Evolutionary conservation across 2,329 filamentous ascomycete genomes (phyloP), one percentile per base, ranked within the genome.

Genomic region (Calonectria ilicicola): DNA sequence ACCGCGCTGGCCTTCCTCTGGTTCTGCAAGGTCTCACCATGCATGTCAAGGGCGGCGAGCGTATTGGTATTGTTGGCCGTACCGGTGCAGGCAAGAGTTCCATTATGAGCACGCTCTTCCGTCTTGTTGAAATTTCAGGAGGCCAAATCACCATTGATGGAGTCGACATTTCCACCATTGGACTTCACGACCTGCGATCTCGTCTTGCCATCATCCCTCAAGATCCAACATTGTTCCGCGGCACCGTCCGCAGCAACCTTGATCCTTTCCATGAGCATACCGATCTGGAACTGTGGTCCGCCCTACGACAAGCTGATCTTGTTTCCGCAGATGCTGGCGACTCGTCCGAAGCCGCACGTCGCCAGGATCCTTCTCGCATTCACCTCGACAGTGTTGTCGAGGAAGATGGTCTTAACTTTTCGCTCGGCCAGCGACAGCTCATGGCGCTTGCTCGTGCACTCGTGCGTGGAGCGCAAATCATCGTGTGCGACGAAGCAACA

Each of bases 401-500:
- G 78, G 97, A 98, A 81, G 96, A 98, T 85, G 97, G 97, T 0
- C 89, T 98, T 73, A 98, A 98, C 84, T 98, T 98, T 87, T 98
- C 95, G 0, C 92, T 98, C 12, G 96, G 96, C 8, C 96, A 98
- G 85, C 92, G 97, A 3, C 97, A 98, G 84, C 91, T 98, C 62
- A 98, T 98, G 94, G 97, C 97, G 1, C 89, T 99, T 1, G 96
- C 96, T 0, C 92, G 97, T 1, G 97, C 97, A 0, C 90, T 99
- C 2, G 96, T 98, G 5, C 92, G 96, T 44, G 92, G 93, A 51
- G 94, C 93, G 0, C 95, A 94, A 78, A 98, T 98, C 84, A 98
- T 98, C 78, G 93, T 99, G 63, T 98, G 96, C 84, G 97, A 99
- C 86, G 97, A 99, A 84, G 97, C 97, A 1, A 99, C 97, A 0